Evolutionary conservation across 2,329 filamentous ascomycete genomes (phyloP), one percentile per base, ranked within the genome.

Genomic region (Alternaria triticimaculans): DNA sequence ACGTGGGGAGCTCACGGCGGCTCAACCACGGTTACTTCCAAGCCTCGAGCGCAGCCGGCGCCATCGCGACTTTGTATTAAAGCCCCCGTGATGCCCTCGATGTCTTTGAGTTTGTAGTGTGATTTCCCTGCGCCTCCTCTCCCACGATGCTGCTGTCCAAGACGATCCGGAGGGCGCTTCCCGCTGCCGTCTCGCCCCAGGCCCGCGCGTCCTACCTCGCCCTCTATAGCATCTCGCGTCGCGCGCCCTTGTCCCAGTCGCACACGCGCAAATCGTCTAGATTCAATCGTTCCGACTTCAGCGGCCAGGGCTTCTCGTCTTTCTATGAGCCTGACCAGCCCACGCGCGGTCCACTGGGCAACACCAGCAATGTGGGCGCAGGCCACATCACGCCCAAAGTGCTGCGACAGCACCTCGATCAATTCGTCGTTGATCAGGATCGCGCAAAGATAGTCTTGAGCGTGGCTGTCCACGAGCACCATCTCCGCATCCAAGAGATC

Each of bases 341-440:
- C 4, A 90, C 88, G 15, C 81, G 84, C 25, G 89, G 89, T 0
- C 89, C 89, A n/a, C 79, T 92, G 59, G 85, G 85, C 41, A 87
- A 85, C 64, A 84, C 87, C 10, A 86, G 86, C 63, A 83, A 84
- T 33, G 85, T 87, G 64, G 87, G 87, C 61, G 84, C 84, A 28
- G 86, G 87, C 30, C 84, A 84, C 55, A 83, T 90, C 57, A 90
- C 88, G 10, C 89, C 89, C 8, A 86, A 85, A 70, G 82, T 84
- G 71, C 85, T 99, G 72, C 97, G 98, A 84, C 89, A 93, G 75
- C 92, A 96, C 74, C 89, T 98, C 30, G 96, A 99, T 78, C 92
- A 96, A 76, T 99, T 96, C 78, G 95, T 99, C 2, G 95, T 99
- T 5, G 96, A 95, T 44, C 96, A 99, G 80, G 93, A 97, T 70